Evolutionary conservation across 1,284 basidiomycete species (phyloP), one percentile per base, ranked within the genome.

Genomic region (Rhodofomes roseus): DNA sequence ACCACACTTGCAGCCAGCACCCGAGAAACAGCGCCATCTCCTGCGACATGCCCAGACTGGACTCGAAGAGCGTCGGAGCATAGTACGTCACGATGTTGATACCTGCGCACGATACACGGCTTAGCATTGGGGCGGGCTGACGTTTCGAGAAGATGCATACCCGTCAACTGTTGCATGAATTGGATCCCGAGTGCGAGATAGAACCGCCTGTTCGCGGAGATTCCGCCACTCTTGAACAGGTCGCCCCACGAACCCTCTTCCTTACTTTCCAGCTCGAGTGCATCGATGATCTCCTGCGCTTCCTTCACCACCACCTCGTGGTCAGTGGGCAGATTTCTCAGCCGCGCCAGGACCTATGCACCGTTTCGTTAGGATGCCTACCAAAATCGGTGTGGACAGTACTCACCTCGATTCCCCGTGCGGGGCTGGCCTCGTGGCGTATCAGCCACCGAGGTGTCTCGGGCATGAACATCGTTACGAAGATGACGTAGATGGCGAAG

Each of bases 371-470:
- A 25, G 6, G n/a, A 36, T 1, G 7, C 31, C 12, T 31, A 7
- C 50, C 18, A 22, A n/a, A n/a, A n/a, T n/a, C 2, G 6, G 16
- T 29, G 27, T 14, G 43, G 6, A 20, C 9, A 5, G 27, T 36
- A 20, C 50, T 52, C 25, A 60, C 59, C n/a, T 46, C 18, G 22
- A 52, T 51, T 8, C 59, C 59, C 11, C 59, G 51, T 4, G 27
- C 59, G 9, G 59, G 59, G 14, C 55, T 60, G 11, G 50, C 23
- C 64, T 75, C 79, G 55, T 78, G 75, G 0, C 78, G 75, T 57
- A 79, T 75, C 40, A 82, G 72, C 77, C 77, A 79, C 9, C 78
- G 68, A 1, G 78, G 77, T n/a, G 74, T 77, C 61, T 79, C 77
- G 0, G 78, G 77, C 12, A 79, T 71, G 7, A 75, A 71, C 41